Evolutionary conservation across 805 yeast genomes (phyloP).

Genomic region (Starmerella bombicola): DNA sequence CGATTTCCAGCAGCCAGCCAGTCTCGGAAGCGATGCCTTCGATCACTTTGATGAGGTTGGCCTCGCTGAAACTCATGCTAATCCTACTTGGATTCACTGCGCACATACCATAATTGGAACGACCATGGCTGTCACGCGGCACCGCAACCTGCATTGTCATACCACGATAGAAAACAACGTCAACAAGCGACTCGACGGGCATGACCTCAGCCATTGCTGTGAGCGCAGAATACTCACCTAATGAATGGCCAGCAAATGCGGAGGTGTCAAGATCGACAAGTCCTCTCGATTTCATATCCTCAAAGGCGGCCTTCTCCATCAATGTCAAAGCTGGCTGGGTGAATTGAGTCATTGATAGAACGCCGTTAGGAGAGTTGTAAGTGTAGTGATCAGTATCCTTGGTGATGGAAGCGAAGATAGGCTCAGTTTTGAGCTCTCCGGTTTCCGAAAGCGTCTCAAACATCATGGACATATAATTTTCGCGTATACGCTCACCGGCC

Average conservation of each 20-base stretch:
- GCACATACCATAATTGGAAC: constrained; percentile 98
- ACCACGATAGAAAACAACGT: constrained; percentile 98
- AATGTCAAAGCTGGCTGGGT: constrained; percentile 98
- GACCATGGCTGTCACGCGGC: constrained; percentile 87
- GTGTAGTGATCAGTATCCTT: constrained; percentile 73
- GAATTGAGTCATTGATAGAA: constrained; percentile 94
- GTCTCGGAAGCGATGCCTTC: constrained; percentile 75
- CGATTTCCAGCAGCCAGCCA: constrained; percentile 92
- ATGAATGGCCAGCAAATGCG: constrained; percentile 97
- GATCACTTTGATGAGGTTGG: constrained; percentile 88
- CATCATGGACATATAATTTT: constrained; percentile 92
- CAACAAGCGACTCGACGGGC: constrained; percentile 96
- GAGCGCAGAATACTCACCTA: constrained; percentile 97
- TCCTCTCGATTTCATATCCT: constrained; percentile 93
- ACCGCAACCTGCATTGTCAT: constrained; percentile 99
- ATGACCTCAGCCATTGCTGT: constrained; percentile 95
- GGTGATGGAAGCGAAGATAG: constrained; percentile 85
- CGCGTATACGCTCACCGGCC: constrained; percentile 87
- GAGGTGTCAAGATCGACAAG: constrained; percentile 75
- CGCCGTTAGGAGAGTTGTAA: constrained; percentile 85
- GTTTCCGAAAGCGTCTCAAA: constrained; percentile 84
- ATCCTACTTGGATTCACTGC: constrained; percentile 96
- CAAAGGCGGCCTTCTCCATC: constrained; percentile 98
- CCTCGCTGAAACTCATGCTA: constrained; percentile 75
- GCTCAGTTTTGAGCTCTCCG: constrained; percentile 77